Base-by-base conservation (phyloP, 768 basidiomycete species). In the Pleurotus djamor region DNA sequence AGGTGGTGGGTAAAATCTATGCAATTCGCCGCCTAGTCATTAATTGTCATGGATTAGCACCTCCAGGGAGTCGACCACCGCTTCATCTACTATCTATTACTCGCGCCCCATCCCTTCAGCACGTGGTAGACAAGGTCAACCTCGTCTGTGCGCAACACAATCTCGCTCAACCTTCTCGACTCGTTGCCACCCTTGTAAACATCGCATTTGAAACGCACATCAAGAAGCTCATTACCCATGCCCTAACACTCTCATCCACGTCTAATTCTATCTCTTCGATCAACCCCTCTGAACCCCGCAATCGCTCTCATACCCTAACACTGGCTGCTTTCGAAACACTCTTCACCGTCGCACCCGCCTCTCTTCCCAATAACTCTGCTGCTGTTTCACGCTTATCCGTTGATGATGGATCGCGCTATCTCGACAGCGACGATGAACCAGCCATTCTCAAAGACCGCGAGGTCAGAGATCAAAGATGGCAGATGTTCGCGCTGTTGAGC, bases 161-260 rank as follows among this genome's bases (percentile, higher is more conserved):
- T 64, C 71, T 92, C 1, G 75, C 75, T 2, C 71, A 79, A 14
- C 89, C 91, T 0, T 77, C 83, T 4, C 84, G 85, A 49, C 71
- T 77, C 5, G 91, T 90, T 5, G 78, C 89, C 10, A 77, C 85
- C 2, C 76, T 93, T 2, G 82, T 92, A 79, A 84, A 86, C 70
- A 80, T 91, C 50, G 91, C 91, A 1, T 88, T 86, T 65, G 91
- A 94, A 78, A 89, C 89, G 14, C 91, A 91, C 68, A 79, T 94
- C 4, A 94, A 94, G 67, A 89, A 92, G 60, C 82, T 93, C 32
- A 88, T 94, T 63, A 90, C 87, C 1, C 89, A 89, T 64, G 89
- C 91, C 4, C 71, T 94, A 34, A 87, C 90, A 2, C 75, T 92
- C 8, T 92, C 90, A 2, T 85, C 89, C 0, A 81, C 85, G 6